Evolutionary conservation across 2,329 filamentous ascomycete species (phyloP).

Genomic region (Calonectria pauciramosa): DNA sequence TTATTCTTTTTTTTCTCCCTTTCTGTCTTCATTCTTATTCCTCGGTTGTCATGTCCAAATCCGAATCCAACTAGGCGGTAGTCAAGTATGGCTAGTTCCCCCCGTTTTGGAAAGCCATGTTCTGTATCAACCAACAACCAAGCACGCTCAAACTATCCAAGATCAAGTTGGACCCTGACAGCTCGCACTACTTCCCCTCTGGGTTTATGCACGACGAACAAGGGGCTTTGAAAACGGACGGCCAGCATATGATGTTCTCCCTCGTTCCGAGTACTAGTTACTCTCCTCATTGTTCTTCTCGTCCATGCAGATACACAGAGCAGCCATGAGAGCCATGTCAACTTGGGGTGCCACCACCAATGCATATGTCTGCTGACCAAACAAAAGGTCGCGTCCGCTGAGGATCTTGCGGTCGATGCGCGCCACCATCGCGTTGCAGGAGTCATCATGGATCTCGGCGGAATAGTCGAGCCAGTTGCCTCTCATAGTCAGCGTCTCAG

Average conservation of each 20-base stretch:
- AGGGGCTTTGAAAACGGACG: not conserved
- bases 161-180: not conserved
- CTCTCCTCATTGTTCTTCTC: constrained; percentile 66
- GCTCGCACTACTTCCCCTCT: not conserved
- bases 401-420: constrained; percentile 71
- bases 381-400: constrained; percentile 69
- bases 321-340: constrained; percentile 75
- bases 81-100: not conserved
- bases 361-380: constrained; percentile 75
- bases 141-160: not conserved
- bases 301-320: constrained; percentile 77
- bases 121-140: not conserved
- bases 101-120: not conserved
- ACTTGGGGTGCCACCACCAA: constrained; percentile 74
- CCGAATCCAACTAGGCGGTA: not conserved
- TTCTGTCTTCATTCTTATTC: not conserved
- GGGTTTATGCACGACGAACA: not conserved
- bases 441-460: constrained; percentile 70
- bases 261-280: not conserved
- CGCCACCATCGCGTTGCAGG: constrained; percentile 66
- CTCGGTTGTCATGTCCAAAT: not conserved
- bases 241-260: not conserved
- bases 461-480: constrained; percentile 71
- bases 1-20: not conserved
- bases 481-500: constrained; percentile 67